Evolutionary conservation across 2,329 filamentous ascomycete genomes (phyloP).

Genomic region (Plenodomus lindquistii): DNA sequence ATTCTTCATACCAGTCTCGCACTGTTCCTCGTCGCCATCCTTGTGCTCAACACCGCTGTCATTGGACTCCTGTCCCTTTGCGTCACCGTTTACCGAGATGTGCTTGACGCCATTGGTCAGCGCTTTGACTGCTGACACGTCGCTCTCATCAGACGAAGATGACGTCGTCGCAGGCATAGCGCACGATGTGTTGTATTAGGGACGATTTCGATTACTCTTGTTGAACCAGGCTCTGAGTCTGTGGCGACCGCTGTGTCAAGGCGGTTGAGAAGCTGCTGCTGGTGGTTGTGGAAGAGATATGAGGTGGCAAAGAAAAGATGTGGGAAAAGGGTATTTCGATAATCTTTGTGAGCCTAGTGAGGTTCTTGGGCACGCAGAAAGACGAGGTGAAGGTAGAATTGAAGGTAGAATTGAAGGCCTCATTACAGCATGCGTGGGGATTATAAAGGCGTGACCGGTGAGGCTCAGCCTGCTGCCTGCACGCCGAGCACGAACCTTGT

Average conservation of each 20-base stretch:
- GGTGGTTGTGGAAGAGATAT: no score
- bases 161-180: constrained; percentile 3
- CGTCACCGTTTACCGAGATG: constrained; percentile 3
- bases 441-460: constrained; percentile 3
- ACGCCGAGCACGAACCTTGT: background rate
- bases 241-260: no score
- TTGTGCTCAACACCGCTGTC: background rate
- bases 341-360: no score
- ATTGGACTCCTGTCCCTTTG: constrained; percentile 4
- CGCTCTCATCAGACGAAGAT: constrained; percentile 6
- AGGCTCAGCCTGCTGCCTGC: constrained; percentile 13
- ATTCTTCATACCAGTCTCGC: constrained; percentile 43
- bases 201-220: no score
- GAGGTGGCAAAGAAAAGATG: no score
- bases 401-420: background rate
- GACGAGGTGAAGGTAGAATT: background rate
- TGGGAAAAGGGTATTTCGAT: no score
- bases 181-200: background rate
- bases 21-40: constrained; percentile 16
- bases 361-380: no score
- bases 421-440: background rate
- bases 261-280: no score
- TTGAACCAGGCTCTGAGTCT: no score
- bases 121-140: background rate
- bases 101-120: constrained; percentile 15